These are phyloP conservation scores for Chalciporus pseudorubinellus DNA, from an alignment of 768 basidiomycete species.

Conservation along the genomic window DNA sequence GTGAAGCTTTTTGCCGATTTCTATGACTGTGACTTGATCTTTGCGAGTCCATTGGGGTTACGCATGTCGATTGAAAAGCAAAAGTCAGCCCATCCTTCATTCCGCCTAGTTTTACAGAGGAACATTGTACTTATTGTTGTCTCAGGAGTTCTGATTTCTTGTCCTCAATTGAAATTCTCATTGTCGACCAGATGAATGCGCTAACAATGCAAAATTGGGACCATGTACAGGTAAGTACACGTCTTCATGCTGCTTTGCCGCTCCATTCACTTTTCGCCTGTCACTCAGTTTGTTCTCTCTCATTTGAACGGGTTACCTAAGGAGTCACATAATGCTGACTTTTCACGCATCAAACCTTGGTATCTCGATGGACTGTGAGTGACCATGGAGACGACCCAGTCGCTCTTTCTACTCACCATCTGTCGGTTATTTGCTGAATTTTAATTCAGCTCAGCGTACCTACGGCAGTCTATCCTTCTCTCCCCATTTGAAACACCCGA, in stretches of 20 bases:
- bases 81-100: slow-evolving; percentile 53
- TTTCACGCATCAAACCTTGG: slow-evolving; percentile 97
- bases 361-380: slow-evolving; percentile 92
- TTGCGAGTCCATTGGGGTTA: slow-evolving; percentile 92
- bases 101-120: neutral
- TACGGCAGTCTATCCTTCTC: slow-evolving; percentile 88
- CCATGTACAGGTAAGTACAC: slow-evolving; percentile 73
- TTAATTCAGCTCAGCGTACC: slow-evolving; percentile 62
- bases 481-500: slow-evolving; percentile 91
- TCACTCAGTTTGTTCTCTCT: slow-evolving; percentile 72
- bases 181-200: slow-evolving; percentile 92
- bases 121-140: slow-evolving; percentile 1
- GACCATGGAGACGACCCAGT: too few species aligned
- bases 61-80: slow-evolving; percentile 93
- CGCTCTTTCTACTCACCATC: too few species aligned
- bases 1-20: slow-evolving; percentile 91
- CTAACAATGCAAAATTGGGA: slow-evolving; percentile 99
- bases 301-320: slow-evolving; percentile 88
- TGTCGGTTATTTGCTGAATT: neutral
- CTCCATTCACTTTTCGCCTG: neutral
- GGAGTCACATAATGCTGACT: slow-evolving; percentile 91
- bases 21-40: slow-evolving; percentile 85
- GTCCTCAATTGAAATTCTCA: slow-evolving; percentile 85
- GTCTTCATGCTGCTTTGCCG: neutral
- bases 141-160: slow-evolving; percentile 83